Percentiles rank a stretch among this genome's conserved stretches.
These are phyloP conservation scores for Brettanomyces bruxellensis DNA, from an alignment of 805 yeast genomes.

Conservation along the genomic window DNA sequence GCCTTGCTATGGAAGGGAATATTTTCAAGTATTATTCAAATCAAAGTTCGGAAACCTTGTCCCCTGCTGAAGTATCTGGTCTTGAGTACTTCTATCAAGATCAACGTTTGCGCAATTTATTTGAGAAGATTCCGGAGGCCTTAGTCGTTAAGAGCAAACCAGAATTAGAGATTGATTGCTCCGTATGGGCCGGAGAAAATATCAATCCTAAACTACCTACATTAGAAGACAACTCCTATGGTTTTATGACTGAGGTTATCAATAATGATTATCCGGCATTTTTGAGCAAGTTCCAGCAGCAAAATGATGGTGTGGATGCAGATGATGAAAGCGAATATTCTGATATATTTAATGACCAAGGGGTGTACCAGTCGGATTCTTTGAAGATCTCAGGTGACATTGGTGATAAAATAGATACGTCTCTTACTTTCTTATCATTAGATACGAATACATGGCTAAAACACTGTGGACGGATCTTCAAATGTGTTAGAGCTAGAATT, in stretches of 20 bases:
- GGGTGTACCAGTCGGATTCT: constrained; percentile 7
- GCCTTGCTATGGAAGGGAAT: constrained; percentile 37
- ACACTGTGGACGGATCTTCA: constrained; percentile 69
- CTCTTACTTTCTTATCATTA: constrained; percentile 48
- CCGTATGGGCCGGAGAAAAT: constrained; percentile 12
- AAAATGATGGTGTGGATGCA: constrained; percentile 3
- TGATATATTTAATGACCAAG: constrained; percentile 1
- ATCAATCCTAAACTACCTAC: constrained; percentile 15
- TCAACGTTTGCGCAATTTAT: constrained; percentile 14
- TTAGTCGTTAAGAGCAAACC: background rate
- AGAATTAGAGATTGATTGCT: background rate
- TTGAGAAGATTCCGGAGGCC: constrained; percentile 8
- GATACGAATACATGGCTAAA: constrained; percentile 79
- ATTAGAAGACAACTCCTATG: constrained; percentile 23
- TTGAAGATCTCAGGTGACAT: constrained; percentile 34
- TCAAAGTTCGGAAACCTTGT: background rate
- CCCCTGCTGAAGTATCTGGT: constrained; percentile 10
- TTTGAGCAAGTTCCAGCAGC: constrained; percentile 13
- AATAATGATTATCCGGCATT: constrained; percentile 17
- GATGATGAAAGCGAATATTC: constrained; percentile 4
- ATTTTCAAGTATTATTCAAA: constrained; percentile 31
- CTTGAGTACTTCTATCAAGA: constrained; percentile 19
- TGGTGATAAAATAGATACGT: constrained; percentile 49
- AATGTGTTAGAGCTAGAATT: constrained; percentile 52
- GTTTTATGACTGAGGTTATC: constrained; percentile 24